Evolutionary conservation across 2,329 filamentous ascomycete species (phyloP), one percentile per base, ranked within the genome.

Genomic region (Talaromyces sp.): DNA sequence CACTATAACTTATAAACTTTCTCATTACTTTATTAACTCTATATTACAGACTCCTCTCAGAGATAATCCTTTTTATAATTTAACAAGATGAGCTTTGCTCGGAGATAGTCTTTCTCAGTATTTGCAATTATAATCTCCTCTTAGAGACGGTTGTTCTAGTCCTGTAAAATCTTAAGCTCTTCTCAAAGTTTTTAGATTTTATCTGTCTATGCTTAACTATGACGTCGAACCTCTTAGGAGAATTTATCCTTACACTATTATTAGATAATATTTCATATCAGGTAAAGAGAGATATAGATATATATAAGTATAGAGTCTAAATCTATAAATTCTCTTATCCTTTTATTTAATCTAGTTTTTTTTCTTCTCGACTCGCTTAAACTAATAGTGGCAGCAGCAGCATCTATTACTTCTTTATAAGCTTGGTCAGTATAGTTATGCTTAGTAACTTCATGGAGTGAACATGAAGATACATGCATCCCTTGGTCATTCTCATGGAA

Each of bases 171-270:
- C 54, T 7, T 10, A 22, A 58, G 54, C 54, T 58, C 54, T 15
- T 58, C 54, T 43, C 54, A n/a, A 58, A 58, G 54, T 58, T 43
- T 58, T 58, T 10, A 35, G n/a, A 58, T 58, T 41, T 58, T 35
- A 41, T 58, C 37, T 15, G 35, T 58, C 54, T 35, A 58, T 58
- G 54, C 27, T 58, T 39, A 35, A 22, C 54, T 35, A 2, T 58
- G 54, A 25, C 25, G 56, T 59, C 37, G 37, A 59, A 61, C 25
- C 41, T 50, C 50, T 33, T 39, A 27, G 11, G 35, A 59, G 37
- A 59, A 59, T 41, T 31, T 15, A 41, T 59, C 22, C 39, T 59
- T 59, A 1, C 19, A 25, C 35, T 37, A n/a, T 43, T 3, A 13
- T 43, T 33, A 27, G 56, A 7, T 27, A 41, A 27, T 41, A 6